Base-by-base conservation (phyloP, 805 yeast genomes). In the Suhomyces faveliae region DNA sequence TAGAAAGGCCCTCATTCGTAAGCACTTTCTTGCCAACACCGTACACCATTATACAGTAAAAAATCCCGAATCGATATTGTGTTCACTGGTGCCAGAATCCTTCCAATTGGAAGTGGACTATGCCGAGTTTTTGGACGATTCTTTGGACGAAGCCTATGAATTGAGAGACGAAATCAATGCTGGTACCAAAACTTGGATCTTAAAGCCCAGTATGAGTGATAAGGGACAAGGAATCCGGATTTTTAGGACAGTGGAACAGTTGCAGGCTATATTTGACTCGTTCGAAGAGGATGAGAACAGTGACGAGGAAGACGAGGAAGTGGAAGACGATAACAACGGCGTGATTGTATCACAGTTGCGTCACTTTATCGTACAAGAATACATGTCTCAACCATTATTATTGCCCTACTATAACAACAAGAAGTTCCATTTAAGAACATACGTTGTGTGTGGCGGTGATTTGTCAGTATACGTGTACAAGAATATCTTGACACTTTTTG, bases 171-270 rank as follows among this genome's bases (percentile, higher is more conserved):
- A 87, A 55, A 70, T 94, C 27, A 85, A 84, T 50, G 63, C 66
- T 9, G 80, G 79, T 11, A 57, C 62, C 17, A 81, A 78, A 54
- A 79, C 85, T 41, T 92, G 95, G 91, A 94, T 94, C 33, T 74
- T 94, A 62, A 94, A 94, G 62, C 99, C 99, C 12, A 84, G 96
- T 53, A 90, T 94, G 97, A 87, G 96, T 59, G 99, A 94, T 62
- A 85, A 92, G 62, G 99, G 96, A 9, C 97, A 94, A 63, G 99
- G 99, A 0, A 92, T 94, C 43, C 71, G 96, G 35, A 67, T 94
- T 0, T 94, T 94, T 70, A 76, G 76, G 46, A 83, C 90, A 0
- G 74, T 89, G 29, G 88, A 83, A 7, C 94, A 90, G 58, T 71
- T 94, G 43, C 97, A 91, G 64, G 77, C 67, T 3, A 84, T 92